These are phyloP conservation scores for Mortierella sp. DNA, from an alignment of 371 early-diverging fungal species.

Conservation along the genomic window DNA sequence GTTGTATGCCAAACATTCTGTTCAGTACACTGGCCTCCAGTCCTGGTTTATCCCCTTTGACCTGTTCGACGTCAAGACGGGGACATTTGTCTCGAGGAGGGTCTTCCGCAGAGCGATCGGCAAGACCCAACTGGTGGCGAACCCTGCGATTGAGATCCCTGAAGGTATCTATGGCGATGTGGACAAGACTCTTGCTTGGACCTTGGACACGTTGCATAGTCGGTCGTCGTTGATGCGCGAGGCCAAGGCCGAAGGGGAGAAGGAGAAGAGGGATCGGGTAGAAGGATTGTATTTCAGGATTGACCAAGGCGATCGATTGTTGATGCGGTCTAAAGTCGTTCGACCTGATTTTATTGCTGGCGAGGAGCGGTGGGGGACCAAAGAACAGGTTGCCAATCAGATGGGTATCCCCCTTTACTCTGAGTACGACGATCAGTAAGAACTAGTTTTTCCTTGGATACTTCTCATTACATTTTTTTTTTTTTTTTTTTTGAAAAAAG, in stretches of 20 bases:
- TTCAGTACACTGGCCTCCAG: slow-evolving; percentile 61
- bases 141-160: slow-evolving; percentile 37
- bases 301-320: slow-evolving; percentile 58
- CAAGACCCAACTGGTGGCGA: slow-evolving; percentile 34
- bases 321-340: slow-evolving; percentile 64
- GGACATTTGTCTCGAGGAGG: slow-evolving; percentile 49
- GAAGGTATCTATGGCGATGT: slow-evolving; percentile 30
- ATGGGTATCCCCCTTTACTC: slow-evolving; percentile 3
- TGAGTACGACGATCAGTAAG: slow-evolving; percentile 12
- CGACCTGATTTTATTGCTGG: slow-evolving; percentile 66
- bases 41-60: slow-evolving; percentile 70
- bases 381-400: slow-evolving; percentile 50
- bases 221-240: slow-evolving; percentile 38
- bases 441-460: neutral
- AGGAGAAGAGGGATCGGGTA: slow-evolving; percentile 22
- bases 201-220: slow-evolving; percentile 30
- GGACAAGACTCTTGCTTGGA: slow-evolving; percentile 43
- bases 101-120: slow-evolving; percentile 39
- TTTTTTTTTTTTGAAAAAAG: neutral
- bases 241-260: neutral
- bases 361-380: slow-evolving; percentile 63
- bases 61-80: slow-evolving; percentile 56
- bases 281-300: slow-evolving; percentile 54
- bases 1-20: slow-evolving; percentile 66
- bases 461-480: neutral